Conservation (phyloP, 495 filamentous ascomycete species). For the Hypoxylon fragiforme region DNA sequence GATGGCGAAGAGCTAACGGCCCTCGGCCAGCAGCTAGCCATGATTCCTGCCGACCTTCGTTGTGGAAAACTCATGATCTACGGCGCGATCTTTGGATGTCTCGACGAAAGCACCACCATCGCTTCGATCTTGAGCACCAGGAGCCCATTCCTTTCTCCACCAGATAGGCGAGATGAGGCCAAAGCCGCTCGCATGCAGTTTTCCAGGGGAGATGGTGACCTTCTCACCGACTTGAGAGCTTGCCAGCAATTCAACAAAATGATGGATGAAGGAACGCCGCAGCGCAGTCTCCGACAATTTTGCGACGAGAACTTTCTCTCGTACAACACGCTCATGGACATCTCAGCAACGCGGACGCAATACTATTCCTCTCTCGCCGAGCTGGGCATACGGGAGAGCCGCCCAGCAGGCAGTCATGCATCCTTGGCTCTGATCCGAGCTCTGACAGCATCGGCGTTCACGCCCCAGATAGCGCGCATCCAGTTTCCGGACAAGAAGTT, state of each 20-base stretch:
- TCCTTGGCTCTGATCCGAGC: conserved; percentile 72
- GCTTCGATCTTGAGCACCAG: conserved; percentile 84
- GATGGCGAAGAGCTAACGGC: conserved; percentile 84
- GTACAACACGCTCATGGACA: conserved; percentile 79
- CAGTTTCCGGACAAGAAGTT: conserved; percentile 95
- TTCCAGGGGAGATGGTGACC: conserved; percentile 76
- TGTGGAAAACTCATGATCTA: conserved; percentile 96
- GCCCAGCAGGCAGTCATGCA: conserved; percentile 50
- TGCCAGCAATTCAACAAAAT: conserved; percentile 78
- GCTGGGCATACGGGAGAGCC: conserved; percentile 69
- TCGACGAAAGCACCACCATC: conserved; percentile 87
- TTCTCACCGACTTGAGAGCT: conserved; percentile 82
- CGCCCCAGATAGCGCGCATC: conserved; percentile 88
- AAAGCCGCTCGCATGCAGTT: conserved; percentile 77
- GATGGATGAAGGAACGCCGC: conserved; percentile 55
- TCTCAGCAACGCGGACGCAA: conserved; percentile 81
- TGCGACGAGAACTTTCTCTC: conserved; percentile 90
- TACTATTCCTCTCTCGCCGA: conserved; percentile 86
- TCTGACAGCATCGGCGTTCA: conserved; percentile 87
- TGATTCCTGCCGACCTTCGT: conserved; percentile 92
- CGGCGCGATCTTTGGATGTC: conserved; percentile 87
- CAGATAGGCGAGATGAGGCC: conserved; percentile 77
- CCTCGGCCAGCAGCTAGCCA: conserved; percentile 83
- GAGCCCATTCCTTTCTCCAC: conserved; percentile 81
- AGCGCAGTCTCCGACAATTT: conserved; percentile 71